Base-by-base conservation (phyloP, 1,284 basidiomycete species). In the Rhodofomes roseus region DNA sequence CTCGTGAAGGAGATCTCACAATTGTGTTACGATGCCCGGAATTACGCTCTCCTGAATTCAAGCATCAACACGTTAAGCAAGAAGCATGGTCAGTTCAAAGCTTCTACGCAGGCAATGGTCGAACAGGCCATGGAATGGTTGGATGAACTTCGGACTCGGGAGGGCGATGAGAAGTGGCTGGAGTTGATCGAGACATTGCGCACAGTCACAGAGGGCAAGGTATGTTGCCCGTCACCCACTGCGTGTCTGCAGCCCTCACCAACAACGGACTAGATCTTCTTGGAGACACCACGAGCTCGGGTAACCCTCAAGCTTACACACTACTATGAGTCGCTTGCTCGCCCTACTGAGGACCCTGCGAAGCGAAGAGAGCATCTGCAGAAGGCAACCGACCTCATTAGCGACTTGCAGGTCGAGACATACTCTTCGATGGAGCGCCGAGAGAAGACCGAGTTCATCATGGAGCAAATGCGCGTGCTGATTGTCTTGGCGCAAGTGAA, bases 391-490 rank as follows among this genome's bases (percentile, higher is more conserved):
- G 95, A 97, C 64, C 79, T 98, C 34, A 82, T 99, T 63, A 92
- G 91, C 55, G 97, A 99, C 58, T 86, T 99, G 0, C 95, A 98
- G 76, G 96, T 99, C 48, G 97, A 99, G 77, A 99, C 97, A 2
- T 99, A 98, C 72, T 97, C 95, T 25, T 95, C 92, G 14, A 98
- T 99, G 96, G 94, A 98, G 66, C 87, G 96, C 63, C 80, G 93
- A 68, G 97, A 99, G 76, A 99, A 99, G 82, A 97, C 94, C 11
- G 95, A 98, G 71, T 98, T 99, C 71, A 93, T 99, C 66, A 79
- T 99, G 44, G 96, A 99, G 76, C 97, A 99, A 75, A 99, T 99
- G 95, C 84, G 97, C 56, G 76, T 99, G 55, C 73, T 93, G 67
- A 84, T 90, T 54, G 79, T 82, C 34, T 83, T 93, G 27, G 90